Evolutionary conservation across 192 early-diverging fungal genomes (phyloP).

Genomic region (Chytriomyces confervae): DNA sequence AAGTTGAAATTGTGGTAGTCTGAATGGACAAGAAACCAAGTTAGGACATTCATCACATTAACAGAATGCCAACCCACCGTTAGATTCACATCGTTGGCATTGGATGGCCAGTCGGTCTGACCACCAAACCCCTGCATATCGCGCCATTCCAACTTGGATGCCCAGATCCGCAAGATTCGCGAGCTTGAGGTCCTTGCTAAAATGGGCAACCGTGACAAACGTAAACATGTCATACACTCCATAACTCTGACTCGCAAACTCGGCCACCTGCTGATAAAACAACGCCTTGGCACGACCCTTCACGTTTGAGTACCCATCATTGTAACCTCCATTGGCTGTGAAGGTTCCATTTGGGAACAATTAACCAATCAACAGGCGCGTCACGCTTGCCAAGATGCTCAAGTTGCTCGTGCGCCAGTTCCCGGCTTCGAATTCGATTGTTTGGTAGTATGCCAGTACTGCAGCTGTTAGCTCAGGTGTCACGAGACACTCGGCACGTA

Average conservation of each 20-base stretch:
- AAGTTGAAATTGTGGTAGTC: too few relatives aligned
- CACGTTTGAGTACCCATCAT: neutral
- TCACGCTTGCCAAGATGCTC: too few relatives aligned
- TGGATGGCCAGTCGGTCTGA: neutral
- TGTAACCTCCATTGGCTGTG: neutral
- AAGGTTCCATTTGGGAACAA: too few relatives aligned
- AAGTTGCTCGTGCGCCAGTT: neutral
- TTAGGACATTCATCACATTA: too few relatives aligned
- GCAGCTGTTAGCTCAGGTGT: neutral
- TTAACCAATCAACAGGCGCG: too few relatives aligned
- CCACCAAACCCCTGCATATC: neutral
- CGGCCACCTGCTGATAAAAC: neutral
- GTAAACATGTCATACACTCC: conserved; percentile 1
- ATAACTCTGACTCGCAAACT: neutral
- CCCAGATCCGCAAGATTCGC: neutral
- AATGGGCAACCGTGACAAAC: neutral
- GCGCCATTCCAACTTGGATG: conserved; percentile 1
- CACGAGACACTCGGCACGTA: neutral
- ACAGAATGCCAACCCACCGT: too few relatives aligned
- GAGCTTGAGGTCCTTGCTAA: neutral
- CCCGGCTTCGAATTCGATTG: neutral
- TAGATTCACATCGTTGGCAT: neutral
- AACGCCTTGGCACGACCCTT: neutral
- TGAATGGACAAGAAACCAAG: too few relatives aligned
- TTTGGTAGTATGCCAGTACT: neutral